These are phyloP conservation scores for Trichoderma sp. DNA, from an alignment of 2,329 filamentous ascomycete genomes.

Conservation along the genomic window DNA sequence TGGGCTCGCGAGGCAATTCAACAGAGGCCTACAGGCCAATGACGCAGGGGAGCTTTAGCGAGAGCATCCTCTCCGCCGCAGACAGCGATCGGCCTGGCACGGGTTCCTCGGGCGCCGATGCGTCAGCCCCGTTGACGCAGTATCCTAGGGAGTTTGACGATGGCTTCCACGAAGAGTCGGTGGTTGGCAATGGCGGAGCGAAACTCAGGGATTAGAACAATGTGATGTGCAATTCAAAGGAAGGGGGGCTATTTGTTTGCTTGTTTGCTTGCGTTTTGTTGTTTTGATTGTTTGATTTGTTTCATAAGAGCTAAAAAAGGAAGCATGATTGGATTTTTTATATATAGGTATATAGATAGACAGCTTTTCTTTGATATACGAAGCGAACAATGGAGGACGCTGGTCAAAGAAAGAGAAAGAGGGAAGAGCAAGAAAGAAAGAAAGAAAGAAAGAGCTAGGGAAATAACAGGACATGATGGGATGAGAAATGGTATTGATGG, in stretches of 20 bases:
- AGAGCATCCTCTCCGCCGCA: slow-evolving; percentile 50
- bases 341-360: neutral
- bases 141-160: slow-evolving; percentile 24
- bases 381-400: neutral
- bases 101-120: slow-evolving; percentile 27
- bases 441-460: neutral
- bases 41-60: slow-evolving; percentile 50
- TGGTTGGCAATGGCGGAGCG: slow-evolving; percentile 19
- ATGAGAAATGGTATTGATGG: neutral
- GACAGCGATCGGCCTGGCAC: slow-evolving; percentile 39
- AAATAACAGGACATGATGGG: neutral
- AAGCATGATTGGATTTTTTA: neutral
- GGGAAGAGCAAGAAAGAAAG: neutral
- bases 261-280: neutral
- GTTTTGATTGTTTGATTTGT: neutral
- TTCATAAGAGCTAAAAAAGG: neutral
- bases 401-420: neutral
- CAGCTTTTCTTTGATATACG: neutral
- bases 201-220: slow-evolving; percentile 1
- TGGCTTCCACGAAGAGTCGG: slow-evolving; percentile 24
- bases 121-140: slow-evolving; percentile 12
- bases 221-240: neutral
- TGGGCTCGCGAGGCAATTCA: slow-evolving; percentile 37
- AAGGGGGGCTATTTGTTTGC: neutral
- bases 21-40: slow-evolving; percentile 40